Evolutionary conservation across 306 rosid species (phyloP).

Genomic region (Cotoneaster glaucophyllus): DNA sequence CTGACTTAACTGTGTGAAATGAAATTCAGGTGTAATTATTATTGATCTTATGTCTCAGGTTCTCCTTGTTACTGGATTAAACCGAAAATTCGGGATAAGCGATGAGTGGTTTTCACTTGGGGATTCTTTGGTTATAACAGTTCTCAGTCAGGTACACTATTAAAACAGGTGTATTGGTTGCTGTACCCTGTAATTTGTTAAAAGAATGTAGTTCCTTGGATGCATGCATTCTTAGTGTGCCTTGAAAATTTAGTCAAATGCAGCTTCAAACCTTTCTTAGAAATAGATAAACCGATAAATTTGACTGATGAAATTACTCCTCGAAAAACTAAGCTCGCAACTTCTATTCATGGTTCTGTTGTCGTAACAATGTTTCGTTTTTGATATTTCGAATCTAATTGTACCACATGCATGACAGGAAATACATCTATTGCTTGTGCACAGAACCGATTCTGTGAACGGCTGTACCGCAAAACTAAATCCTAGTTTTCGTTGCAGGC

Average conservation of each 20-base stretch:
- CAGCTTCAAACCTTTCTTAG: neutral
- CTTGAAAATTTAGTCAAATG: neutral
- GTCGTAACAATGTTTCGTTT: neutral
- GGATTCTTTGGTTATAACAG: constrained; percentile 89
- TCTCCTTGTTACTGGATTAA: constrained; percentile 83
- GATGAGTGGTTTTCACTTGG: constrained; percentile 98
- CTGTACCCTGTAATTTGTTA: constrained; percentile 6
- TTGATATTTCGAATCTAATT: neutral
- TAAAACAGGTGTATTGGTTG: neutral
- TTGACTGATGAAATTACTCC: neutral
- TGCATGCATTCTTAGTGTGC: neutral
- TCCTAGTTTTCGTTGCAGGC: constrained; percentile 47
- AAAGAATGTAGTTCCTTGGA: constrained; percentile 5
- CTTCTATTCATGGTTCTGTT: neutral
- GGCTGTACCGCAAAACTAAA: neutral
- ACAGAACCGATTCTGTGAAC: constrained; percentile 16
- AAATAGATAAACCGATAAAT: neutral
- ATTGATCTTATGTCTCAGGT: constrained; percentile 38
- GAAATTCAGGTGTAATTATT: neutral
- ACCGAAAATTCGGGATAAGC: constrained; percentile 69
- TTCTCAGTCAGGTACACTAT: constrained; percentile 77
- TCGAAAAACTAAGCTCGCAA: neutral
- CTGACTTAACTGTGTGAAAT: neutral
- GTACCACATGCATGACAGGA: neutral
- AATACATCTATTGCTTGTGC: neutral